Conservation (phyloP, 139 green algal genomes). For the Nannochloris sp. region DNA sequence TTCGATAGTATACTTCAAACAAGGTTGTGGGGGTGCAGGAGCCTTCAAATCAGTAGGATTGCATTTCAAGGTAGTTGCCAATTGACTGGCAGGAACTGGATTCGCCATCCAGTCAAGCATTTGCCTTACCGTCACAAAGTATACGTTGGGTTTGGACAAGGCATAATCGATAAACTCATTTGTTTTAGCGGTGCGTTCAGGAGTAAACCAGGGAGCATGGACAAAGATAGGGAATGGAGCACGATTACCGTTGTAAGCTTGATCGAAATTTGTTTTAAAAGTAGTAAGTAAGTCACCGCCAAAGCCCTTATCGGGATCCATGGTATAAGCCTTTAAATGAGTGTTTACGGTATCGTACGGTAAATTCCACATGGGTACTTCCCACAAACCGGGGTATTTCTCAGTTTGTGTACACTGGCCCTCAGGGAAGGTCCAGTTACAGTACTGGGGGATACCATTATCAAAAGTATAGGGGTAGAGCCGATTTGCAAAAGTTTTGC, state of each 20-base stretch:
- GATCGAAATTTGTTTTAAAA: slow-evolving; percentile 14
- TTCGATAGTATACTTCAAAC: slow-evolving; percentile 16
- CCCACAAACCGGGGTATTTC: slow-evolving; percentile 1
- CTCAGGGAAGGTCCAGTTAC: slow-evolving; percentile 2
- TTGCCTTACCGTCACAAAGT: slow-evolving; percentile 21
- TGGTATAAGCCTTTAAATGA: slow-evolving; percentile 5
- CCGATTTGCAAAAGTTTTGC: neutral
- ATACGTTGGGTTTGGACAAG: slow-evolving; percentile 8
- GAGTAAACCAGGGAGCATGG: slow-evolving; percentile 21
- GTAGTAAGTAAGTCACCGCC: slow-evolving; percentile 3
- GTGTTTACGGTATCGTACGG: slow-evolving; percentile 1
- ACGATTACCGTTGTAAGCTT: slow-evolving; percentile 23
- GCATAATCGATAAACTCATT: slow-evolving; percentile 18
- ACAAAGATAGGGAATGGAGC: slow-evolving; percentile 18
- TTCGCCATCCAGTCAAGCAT: slow-evolving; percentile 27
- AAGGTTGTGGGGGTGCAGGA: neutral
- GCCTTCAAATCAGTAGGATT: neutral
- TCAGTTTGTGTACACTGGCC: neutral
- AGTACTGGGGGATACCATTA: slow-evolving; percentile 12
- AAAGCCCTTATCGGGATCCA: slow-evolving; percentile 14
- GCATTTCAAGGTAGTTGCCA: slow-evolving; percentile 4
- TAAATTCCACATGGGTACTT: slow-evolving; percentile 10
- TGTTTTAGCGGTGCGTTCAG: slow-evolving; percentile 7
- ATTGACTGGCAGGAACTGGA: slow-evolving; percentile 15
- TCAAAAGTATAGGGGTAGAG: slow-evolving; percentile 11